These are phyloP conservation scores for Helicostylum pulchrum DNA, from an alignment of 192 early-diverging fungal genomes.

Conservation along the genomic window DNA sequence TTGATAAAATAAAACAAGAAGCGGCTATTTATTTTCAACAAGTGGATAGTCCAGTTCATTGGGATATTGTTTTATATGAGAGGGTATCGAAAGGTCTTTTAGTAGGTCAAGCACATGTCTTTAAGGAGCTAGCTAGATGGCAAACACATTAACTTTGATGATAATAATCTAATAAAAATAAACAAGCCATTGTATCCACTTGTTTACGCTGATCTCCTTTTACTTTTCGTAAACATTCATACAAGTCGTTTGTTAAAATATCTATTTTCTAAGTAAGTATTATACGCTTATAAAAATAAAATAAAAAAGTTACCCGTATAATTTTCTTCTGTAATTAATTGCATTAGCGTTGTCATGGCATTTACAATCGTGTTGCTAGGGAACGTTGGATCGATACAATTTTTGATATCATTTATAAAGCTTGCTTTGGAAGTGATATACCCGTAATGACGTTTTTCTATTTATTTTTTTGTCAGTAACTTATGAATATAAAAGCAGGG, in stretches of 20 bases:
- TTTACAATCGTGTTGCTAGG: neutral
- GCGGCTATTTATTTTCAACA: neutral
- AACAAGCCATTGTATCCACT: neutral
- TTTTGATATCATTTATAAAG: neutral
- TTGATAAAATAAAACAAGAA: neutral
- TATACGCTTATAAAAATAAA: neutral
- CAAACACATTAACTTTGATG: neutral
- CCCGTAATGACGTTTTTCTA: slow-evolving; percentile 14
- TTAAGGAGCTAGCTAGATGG: slow-evolving; percentile 7
- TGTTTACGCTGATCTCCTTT: neutral
- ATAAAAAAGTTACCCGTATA: neutral
- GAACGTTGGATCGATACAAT: slow-evolving; percentile 5
- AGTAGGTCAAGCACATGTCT: slow-evolving; percentile 8
- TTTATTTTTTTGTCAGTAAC: neutral
- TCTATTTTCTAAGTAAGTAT: neutral
- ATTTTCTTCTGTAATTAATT: neutral
- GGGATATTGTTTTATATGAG: slow-evolving; percentile 19
- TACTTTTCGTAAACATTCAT: neutral
- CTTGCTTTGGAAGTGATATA: neutral
- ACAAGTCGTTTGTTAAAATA: neutral
- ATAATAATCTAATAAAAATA: slow-evolving; percentile 8
- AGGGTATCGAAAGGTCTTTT: neutral
- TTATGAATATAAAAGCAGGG: neutral
- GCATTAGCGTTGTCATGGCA: slow-evolving; percentile 14
- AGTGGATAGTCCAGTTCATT: neutral